A percentile compares a stretch with the other conserved stretches of the same genome.
phyloP scores from a whole-genome alignment of 257 asterid species.

The Lavandula angustifolia region DNA sequence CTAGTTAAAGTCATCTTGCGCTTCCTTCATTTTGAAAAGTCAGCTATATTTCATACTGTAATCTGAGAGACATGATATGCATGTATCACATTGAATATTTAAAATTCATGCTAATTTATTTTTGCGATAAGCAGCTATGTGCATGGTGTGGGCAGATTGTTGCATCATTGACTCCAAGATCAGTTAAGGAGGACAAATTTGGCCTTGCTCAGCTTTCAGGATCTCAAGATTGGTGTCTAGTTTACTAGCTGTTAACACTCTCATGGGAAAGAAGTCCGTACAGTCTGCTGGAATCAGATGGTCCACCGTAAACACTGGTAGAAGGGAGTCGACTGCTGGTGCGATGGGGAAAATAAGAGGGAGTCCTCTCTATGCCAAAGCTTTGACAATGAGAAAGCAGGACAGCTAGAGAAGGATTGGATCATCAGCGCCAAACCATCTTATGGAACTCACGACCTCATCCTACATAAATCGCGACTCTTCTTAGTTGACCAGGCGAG shows the following conservation, averaged over 20 bases:
- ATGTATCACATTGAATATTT: neutral
- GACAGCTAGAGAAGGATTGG: conserved; percentile 87
- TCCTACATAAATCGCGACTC: conserved; percentile 66
- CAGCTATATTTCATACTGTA: neutral
- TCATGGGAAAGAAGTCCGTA: conserved; percentile 83
- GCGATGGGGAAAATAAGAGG: conserved; percentile 66
- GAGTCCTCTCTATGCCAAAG: conserved; percentile 68
- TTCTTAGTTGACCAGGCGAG: conserved; percentile 80
- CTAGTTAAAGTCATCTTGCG: neutral
- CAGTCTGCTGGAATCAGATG: conserved; percentile 83
- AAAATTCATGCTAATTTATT: conserved; percentile 22
- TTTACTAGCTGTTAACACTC: conserved; percentile 76
- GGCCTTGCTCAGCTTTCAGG: conserved; percentile 95
- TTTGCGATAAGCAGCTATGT: conserved; percentile 57
- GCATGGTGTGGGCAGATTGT: conserved; percentile 79
- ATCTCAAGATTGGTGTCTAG: conserved; percentile 69
- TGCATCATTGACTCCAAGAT: conserved; percentile 74
- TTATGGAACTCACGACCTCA: conserved; percentile 79
- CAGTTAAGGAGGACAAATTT: conserved; percentile 84
- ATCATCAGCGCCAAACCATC: conserved; percentile 59
- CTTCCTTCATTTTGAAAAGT: neutral
- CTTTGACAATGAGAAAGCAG: conserved; percentile 72
- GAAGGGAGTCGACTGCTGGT: conserved; percentile 60
- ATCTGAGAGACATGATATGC: neutral
- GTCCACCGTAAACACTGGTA: conserved; percentile 76